These are phyloP conservation scores for Saccharomycopsis sp. DNA, from an alignment of 805 yeast genomes.

Conservation along the genomic window DNA sequence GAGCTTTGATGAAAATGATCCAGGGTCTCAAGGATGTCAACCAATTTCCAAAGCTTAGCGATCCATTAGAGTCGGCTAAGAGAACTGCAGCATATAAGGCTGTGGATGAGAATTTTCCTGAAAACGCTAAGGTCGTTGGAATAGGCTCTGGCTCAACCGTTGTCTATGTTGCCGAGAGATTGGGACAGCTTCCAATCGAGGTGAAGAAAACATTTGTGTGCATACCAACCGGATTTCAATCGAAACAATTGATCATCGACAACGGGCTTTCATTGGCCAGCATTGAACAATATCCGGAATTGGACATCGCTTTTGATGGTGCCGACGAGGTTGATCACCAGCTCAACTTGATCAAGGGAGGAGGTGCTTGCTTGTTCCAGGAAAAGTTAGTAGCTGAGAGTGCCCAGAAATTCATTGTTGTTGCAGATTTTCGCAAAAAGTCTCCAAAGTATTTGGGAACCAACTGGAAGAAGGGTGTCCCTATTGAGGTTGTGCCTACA, in stretches of 20 bases:
- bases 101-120: conserved; percentile 78
- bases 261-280: conserved; percentile 75
- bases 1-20: not conserved
- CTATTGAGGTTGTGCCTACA: conserved; percentile 89
- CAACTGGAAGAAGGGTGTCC: conserved; percentile 85
- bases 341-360: conserved; percentile 91
- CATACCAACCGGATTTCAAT: conserved; percentile 96
- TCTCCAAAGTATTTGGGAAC: conserved; percentile 62
- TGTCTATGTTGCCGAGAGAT: conserved; percentile 91
- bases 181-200: conserved; percentile 53
- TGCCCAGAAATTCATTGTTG: conserved; percentile 70
- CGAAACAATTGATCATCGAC: conserved; percentile 73
- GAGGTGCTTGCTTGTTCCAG: conserved; percentile 96
- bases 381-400: conserved; percentile 89
- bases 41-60: conserved; percentile 1
- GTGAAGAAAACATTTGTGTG: conserved; percentile 54
- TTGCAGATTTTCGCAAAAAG: conserved; percentile 88
- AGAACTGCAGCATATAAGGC: conserved; percentile 86
- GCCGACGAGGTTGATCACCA: conserved; percentile 90
- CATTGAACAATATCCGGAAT: conserved; percentile 71
- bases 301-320: conserved; percentile 93
- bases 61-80: conserved; percentile 69
- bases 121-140: conserved; percentile 69
- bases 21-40: not conserved
- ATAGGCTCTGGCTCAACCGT: conserved; percentile 98